A percentile compares a stretch with the other conserved stretches of the same genome.
Evolutionary conservation across 495 filamentous ascomycete genomes (phyloP).

Genomic region (Hypoxylon crocopeplum): DNA sequence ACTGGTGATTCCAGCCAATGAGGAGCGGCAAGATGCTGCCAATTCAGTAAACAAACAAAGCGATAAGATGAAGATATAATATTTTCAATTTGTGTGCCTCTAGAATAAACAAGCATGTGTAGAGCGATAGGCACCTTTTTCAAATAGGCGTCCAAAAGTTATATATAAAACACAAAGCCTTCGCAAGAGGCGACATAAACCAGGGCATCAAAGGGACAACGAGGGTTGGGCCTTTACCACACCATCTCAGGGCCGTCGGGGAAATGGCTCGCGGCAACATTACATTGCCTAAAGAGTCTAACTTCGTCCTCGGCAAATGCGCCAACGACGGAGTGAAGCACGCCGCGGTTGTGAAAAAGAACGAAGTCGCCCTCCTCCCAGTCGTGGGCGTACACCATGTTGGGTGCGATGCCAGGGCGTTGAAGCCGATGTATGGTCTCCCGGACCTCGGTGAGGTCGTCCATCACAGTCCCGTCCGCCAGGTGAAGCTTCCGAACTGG

Average conservation of each 20-base stretch:
- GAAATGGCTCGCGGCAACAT: conserved; percentile 66
- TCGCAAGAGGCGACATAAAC: no score
- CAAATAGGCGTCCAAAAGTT: no score
- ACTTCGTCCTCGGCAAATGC: conserved; percentile 75
- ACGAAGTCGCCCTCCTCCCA: conserved; percentile 78
- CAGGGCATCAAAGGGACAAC: no score
- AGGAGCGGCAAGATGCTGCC: no score
- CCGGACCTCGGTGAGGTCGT: conserved; percentile 68
- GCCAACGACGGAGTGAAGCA: conserved; percentile 75
- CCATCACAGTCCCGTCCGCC: conserved; percentile 67
- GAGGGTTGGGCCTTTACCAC: no score
- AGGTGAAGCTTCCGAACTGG: conserved; percentile 70
- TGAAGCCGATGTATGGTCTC: conserved; percentile 71
- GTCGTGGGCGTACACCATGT: conserved; percentile 73
- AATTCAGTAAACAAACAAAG: no score
- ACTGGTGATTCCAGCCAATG: no score
- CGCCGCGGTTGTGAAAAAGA: conserved; percentile 75
- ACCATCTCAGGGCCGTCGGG: conserved; percentile 54
- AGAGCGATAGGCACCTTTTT: no score
- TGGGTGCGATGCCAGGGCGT: conserved; percentile 71
- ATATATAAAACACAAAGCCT: no score
- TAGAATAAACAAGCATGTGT: no score
- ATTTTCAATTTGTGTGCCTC: no score
- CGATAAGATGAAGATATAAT: no score
- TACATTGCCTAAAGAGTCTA: conserved; percentile 76